These are phyloP conservation scores for Mytilinidion resinicola DNA, from an alignment of 495 filamentous ascomycete species.

Conservation along the genomic window DNA sequence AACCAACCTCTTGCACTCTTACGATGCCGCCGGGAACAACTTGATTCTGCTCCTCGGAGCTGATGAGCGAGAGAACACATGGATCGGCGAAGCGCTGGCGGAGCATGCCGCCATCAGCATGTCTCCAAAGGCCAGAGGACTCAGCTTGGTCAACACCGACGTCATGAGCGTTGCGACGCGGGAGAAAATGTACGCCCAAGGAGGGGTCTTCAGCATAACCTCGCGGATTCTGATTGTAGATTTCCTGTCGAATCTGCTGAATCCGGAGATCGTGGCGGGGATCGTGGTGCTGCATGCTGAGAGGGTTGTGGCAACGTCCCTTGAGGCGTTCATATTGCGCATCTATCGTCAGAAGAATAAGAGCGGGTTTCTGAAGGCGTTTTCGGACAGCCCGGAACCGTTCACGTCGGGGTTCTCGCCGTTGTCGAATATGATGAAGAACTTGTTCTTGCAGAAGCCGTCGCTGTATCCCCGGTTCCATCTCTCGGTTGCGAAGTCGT, in stretches of 20 bases:
- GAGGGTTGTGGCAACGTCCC: conserved; percentile 74
- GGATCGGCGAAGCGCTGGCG: conserved; percentile 60
- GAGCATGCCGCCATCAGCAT: conserved; percentile 86
- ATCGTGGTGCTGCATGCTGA: conserved; percentile 87
- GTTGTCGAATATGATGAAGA: conserved; percentile 83
- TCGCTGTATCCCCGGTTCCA: conserved; percentile 96
- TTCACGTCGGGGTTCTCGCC: conserved; percentile 88
- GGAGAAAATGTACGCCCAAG: conserved; percentile 82
- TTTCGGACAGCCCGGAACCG: conserved; percentile 89
- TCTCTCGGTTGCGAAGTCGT: conserved; percentile 73
- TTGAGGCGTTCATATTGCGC: conserved; percentile 91
- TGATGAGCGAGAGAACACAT: conserved; percentile 77
- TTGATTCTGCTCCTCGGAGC: conserved; percentile 85
- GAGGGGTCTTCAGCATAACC: conserved; percentile 93
- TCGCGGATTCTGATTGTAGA: conserved; percentile 93
- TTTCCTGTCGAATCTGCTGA: conserved; percentile 72
- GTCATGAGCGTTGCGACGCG: conserved; percentile 75
- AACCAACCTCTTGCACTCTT: conserved; percentile 90
- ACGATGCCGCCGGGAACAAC: conserved; percentile 93
- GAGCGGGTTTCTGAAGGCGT: conserved; percentile 87
- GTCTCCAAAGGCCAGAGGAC: conserved; percentile 67
- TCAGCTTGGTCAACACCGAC: conserved; percentile 92
- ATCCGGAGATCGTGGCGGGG: conserved; percentile 81
- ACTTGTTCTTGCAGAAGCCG: conserved; percentile 81
- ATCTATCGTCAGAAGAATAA: conserved; percentile 93